These are phyloP conservation scores for Grigorovia jiainica DNA, from an alignment of 805 yeast genomes.

Conservation along the genomic window DNA sequence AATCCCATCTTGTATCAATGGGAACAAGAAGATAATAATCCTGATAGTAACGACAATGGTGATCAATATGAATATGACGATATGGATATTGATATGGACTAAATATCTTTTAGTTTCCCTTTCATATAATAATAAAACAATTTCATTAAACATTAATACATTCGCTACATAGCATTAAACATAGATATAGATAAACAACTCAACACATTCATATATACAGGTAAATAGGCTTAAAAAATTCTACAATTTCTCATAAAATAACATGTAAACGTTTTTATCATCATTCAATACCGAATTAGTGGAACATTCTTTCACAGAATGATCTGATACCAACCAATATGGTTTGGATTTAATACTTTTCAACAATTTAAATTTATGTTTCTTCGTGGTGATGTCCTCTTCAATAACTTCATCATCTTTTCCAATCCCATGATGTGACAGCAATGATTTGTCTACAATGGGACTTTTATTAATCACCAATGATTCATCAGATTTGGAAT, in stretches of 20 bases:
- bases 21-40: background rate
- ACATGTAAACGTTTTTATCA: conserved; percentile 71
- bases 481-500: conserved; percentile 25
- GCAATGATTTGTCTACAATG: background rate
- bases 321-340: conserved; percentile 82
- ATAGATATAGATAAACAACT: background rate
- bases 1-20: background rate
- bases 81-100: conserved; percentile 10
- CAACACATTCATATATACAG: background rate
- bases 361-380: conserved; percentile 39
- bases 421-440: background rate
- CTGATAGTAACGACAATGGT: background rate
- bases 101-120: too few relatives aligned
- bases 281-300: conserved; percentile 53
- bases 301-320: conserved; percentile 53
- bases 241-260: conserved; percentile 51
- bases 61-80: conserved; percentile 4
- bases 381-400: background rate
- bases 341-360: conserved; percentile 50
- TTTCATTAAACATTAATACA: too few relatives aligned
- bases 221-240: too few relatives aligned
- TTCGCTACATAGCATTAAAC: too few relatives aligned
- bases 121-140: too few relatives aligned
- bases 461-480: background rate
- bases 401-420: background rate